Evolutionary conservation across 805 yeast genomes (phyloP).

Genomic region (Candida chilensis): DNA sequence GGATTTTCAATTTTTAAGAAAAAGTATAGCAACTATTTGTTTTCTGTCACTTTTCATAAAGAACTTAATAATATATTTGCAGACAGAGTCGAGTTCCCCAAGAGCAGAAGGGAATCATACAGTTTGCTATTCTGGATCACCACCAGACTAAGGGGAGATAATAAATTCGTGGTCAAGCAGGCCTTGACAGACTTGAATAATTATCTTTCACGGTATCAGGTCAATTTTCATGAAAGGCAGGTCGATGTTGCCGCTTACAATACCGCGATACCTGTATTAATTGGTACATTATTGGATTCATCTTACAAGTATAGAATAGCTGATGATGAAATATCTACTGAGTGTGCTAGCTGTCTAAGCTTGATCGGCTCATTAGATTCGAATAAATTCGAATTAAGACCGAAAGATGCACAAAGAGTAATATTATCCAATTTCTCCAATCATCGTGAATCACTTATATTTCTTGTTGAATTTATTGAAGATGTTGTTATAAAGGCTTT

Average conservation of each 20-base stretch:
- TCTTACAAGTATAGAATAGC: slow-evolving; percentile 44
- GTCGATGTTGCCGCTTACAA: slow-evolving; percentile 17
- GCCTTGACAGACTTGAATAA: slow-evolving; percentile 55
- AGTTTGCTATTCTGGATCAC: slow-evolving; percentile 41
- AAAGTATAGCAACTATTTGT: slow-evolving; percentile 41
- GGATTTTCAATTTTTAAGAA: slow-evolving; percentile 11
- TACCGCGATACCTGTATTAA: slow-evolving; percentile 28
- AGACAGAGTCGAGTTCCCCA: slow-evolving; percentile 13
- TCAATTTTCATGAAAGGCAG: slow-evolving; percentile 33
- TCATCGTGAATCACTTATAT: slow-evolving; percentile 50
- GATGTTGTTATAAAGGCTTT: slow-evolving; percentile 72
- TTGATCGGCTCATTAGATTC: slow-evolving; percentile 71
- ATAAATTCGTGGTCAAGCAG: slow-evolving; percentile 64
- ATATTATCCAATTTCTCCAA: slow-evolving; percentile 57
- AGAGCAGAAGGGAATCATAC: slow-evolving; percentile 18
- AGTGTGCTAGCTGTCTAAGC: slow-evolving; percentile 65
- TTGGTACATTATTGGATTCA: slow-evolving; percentile 46
- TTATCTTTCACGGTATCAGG: slow-evolving; percentile 42
- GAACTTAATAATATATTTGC: slow-evolving; percentile 17
- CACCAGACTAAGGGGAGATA: slow-evolving; percentile 49
- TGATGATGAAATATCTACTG: slow-evolving; percentile 39
- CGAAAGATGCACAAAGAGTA: slow-evolving; percentile 32
- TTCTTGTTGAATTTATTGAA: slow-evolving; percentile 58
- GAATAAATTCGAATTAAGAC: slow-evolving; percentile 37
- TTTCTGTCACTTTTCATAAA: slow-evolving; percentile 38